A percentile compares a stretch with the other conserved stretches of the same genome.
phyloP scores from a whole-genome alignment of 306 rosid species.

The Cucurbita maxima region DNA sequence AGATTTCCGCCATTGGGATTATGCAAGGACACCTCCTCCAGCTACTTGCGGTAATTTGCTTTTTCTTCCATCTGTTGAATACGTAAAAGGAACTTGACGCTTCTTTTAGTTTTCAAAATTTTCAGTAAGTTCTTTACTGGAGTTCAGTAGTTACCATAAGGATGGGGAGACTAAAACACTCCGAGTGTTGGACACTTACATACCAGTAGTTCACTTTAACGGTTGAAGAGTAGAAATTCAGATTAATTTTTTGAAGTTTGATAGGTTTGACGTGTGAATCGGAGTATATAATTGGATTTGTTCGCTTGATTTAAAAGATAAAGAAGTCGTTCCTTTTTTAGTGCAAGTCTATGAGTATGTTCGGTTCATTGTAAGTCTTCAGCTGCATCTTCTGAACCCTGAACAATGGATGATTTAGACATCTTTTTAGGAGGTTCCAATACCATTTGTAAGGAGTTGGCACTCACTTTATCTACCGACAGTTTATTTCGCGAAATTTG shows the following conservation, averaged over 20 bases:
- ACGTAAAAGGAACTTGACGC: neutral
- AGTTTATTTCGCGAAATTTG: neutral
- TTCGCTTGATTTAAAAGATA: neutral
- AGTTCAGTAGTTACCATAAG: neutral
- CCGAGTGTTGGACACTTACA: neutral
- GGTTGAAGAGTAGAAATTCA: neutral
- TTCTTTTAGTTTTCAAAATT: neutral
- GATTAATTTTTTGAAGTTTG: neutral
- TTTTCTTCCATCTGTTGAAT: neutral
- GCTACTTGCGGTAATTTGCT: conserved; percentile 34
- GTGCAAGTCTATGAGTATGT: neutral
- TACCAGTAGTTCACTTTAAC: neutral
- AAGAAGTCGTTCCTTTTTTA: neutral
- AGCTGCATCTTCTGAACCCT: neutral
- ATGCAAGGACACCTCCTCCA: conserved; percentile 29
- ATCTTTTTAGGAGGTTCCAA: neutral
- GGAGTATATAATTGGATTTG: neutral
- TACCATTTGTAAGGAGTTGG: neutral
- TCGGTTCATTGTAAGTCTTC: neutral
- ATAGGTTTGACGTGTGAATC: neutral
- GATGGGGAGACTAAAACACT: neutral
- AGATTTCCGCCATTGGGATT: conserved; percentile 70
- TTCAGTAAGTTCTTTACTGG: neutral
- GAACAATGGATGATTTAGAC: neutral
- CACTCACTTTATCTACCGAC: neutral